phyloP scores from a whole-genome alignment of 345 rosid genomes.

The Acer yangbiense region DNA sequence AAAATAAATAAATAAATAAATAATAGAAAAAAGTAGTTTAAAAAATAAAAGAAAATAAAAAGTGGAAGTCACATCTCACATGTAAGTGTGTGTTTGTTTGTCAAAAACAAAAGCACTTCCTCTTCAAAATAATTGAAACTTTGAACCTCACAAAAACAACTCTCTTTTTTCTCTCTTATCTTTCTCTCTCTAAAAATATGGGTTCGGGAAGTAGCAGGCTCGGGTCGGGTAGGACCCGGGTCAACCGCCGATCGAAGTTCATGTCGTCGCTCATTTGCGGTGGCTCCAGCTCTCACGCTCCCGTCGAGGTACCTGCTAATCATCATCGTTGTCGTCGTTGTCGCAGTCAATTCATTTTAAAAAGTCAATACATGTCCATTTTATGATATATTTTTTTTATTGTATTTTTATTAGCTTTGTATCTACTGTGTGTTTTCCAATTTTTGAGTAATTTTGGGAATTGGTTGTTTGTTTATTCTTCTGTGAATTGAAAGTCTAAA shows the following conservation, averaged over 20 bases:
- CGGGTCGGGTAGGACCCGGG: slow-evolving; percentile 36
- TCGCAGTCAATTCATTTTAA: too few relatives aligned
- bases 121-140: background rate
- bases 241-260: slow-evolving; percentile 31
- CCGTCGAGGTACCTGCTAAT: slow-evolving; percentile 45
- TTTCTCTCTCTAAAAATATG: slow-evolving; percentile 28
- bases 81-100: background rate
- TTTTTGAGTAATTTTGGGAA: background rate
- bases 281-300: slow-evolving; percentile 44
- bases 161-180: background rate
- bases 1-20: too few relatives aligned
- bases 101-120: background rate
- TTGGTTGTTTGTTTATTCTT: background rate
- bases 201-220: slow-evolving; percentile 54
- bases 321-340: background rate
- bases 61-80: too few relatives aligned
- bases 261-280: slow-evolving; percentile 51
- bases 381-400: background rate
- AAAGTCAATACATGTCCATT: background rate
- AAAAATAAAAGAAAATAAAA: too few relatives aligned
- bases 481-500: background rate
- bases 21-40: too few relatives aligned
- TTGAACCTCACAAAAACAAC: background rate
- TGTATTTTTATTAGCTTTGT: background rate
- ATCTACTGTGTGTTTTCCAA: background rate